These are phyloP conservation scores for Suhomyces choctaworum DNA, from an alignment of 1,139 yeast species.

Conservation along the genomic window DNA sequence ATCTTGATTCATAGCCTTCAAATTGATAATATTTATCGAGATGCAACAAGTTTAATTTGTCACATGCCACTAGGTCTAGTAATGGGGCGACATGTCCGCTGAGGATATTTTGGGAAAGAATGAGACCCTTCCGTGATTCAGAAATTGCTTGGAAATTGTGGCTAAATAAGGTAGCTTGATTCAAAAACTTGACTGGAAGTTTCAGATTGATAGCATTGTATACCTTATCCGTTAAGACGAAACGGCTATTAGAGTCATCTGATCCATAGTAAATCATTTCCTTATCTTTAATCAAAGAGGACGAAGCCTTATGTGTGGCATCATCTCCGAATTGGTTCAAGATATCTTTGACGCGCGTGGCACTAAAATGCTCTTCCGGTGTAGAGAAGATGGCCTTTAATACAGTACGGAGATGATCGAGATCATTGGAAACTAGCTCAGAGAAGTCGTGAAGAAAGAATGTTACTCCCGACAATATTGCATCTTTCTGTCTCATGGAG, in stretches of 20 bases:
- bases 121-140: conserved; percentile 48
- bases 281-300: conserved; percentile 52
- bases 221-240: conserved; percentile 60
- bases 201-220: conserved; percentile 41
- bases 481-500: conserved; percentile 60
- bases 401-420: conserved; percentile 38
- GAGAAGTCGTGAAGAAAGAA: conserved; percentile 33
- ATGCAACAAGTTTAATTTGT: conserved; percentile 44
- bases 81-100: conserved; percentile 60
- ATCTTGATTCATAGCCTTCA: conserved; percentile 61
- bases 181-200: conserved; percentile 42
- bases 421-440: conserved; percentile 20
- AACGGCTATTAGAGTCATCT: conserved; percentile 47
- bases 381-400: conserved; percentile 66
- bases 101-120: conserved; percentile 58
- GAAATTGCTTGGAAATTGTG: conserved; percentile 39
- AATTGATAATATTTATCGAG: conserved; percentile 53
- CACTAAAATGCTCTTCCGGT: conserved; percentile 46
- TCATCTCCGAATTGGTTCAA: conserved; percentile 46
- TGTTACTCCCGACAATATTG: conserved; percentile 34
- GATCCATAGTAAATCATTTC: conserved; percentile 54
- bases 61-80: conserved; percentile 44
- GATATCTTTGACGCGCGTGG: conserved; percentile 42
- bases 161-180: conserved; percentile 47
- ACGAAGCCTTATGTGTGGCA: conserved; percentile 50